phyloP scores from a whole-genome alignment of 768 basidiomycete genomes.

The Candolleomyces aberdarensis region DNA sequence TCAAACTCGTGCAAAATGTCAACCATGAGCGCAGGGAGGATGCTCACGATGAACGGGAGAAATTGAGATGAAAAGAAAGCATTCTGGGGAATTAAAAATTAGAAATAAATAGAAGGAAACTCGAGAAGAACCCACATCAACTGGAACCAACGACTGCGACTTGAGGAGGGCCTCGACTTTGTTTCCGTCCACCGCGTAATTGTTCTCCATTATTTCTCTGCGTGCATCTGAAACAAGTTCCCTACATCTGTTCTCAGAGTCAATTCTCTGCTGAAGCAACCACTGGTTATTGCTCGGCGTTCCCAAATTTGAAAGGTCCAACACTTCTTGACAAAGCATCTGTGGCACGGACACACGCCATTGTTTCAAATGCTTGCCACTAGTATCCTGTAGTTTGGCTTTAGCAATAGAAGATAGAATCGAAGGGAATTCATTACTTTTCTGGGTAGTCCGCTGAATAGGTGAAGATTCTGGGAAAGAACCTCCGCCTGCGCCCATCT shows the following conservation, averaged over 20 bases:
- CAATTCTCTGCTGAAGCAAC: not conserved
- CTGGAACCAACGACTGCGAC: not conserved
- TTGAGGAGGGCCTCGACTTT: not conserved
- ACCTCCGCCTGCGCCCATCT: conserved; percentile 26
- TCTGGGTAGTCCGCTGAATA: conserved; percentile 40
- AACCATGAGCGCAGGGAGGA: conserved; percentile 17
- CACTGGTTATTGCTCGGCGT: not conserved
- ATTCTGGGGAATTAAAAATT: conserved; percentile 32
- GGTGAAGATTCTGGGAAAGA: conserved; percentile 33
- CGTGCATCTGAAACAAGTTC: not conserved
- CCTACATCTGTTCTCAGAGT: not conserved
- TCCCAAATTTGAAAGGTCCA: conserved; percentile 19
- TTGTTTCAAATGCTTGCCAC: conserved; percentile 9
- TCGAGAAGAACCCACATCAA: not conserved
- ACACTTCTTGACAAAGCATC: conserved; percentile 1
- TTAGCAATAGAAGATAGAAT: not conserved
- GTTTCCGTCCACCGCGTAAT: not conserved
- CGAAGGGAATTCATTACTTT: conserved; percentile 21
- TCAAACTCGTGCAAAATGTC: conserved; percentile 39
- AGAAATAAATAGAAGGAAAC: too few relatives aligned
- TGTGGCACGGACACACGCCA: conserved; percentile 9
- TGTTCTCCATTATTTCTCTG: not conserved
- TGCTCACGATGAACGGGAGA: conserved; percentile 22
- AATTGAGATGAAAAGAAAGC: conserved; percentile 15
- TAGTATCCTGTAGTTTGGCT: not conserved